These are phyloP conservation scores for Hymenoscyphus fraxineus DNA, from an alignment of 2,329 filamentous ascomycete species.

Conservation along the genomic window DNA sequence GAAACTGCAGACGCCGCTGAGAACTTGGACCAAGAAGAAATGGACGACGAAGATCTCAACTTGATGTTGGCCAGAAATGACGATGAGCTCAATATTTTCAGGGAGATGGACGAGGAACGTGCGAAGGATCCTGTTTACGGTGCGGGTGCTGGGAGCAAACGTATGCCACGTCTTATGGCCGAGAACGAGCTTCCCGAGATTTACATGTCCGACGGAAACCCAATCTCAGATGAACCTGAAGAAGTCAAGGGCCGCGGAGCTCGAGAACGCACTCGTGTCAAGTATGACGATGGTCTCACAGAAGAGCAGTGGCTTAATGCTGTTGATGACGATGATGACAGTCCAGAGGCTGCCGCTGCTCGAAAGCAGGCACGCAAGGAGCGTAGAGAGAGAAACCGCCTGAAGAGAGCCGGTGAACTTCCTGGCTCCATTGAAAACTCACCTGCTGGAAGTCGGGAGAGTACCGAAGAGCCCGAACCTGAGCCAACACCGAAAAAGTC, in stretches of 20 bases:
- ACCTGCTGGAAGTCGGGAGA: conserved; percentile 71
- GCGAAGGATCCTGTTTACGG: conserved; percentile 67
- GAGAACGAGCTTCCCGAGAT: conserved; percentile 91
- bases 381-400: conserved; percentile 71
- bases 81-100: conserved; percentile 73
- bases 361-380: conserved; percentile 84
- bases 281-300: conserved; percentile 94
- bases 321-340: conserved; percentile 94
- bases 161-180: conserved; percentile 73
- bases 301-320: conserved; percentile 99
- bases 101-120: conserved; percentile 77
- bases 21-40: conserved; percentile 79
- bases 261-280: conserved; percentile 88
- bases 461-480: conserved; percentile 68
- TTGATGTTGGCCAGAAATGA: conserved; percentile 88
- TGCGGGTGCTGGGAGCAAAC: conserved; percentile 56
- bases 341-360: conserved; percentile 85
- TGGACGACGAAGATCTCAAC: conserved; percentile 98
- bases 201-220: conserved; percentile 82
- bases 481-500: conserved; percentile 68
- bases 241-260: conserved; percentile 83
- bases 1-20: conserved; percentile 74
- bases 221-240: conserved; percentile 72
- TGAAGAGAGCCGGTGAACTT: conserved; percentile 49
- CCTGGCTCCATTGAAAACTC: conserved; percentile 57